Evolutionary conservation across 2,329 filamentous ascomycete species (phyloP).

Genomic region (Shiraia bambusicola): DNA sequence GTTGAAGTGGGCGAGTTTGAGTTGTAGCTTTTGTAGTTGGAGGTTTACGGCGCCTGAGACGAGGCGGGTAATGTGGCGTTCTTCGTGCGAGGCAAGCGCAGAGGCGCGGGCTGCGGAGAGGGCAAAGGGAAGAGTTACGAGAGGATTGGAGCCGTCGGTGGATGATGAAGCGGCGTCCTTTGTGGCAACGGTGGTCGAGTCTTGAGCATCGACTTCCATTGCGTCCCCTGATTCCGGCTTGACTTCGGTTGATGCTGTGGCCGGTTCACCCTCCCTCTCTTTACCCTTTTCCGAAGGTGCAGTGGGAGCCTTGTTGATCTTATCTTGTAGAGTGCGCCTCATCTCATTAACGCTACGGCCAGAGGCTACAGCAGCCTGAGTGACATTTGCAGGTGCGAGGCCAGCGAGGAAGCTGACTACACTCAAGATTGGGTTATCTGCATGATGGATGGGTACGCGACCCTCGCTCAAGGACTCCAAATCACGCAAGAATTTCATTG

Average conservation of each 20-base stretch:
- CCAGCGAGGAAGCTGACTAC: slow-evolving; percentile 93
- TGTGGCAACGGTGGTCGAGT: slow-evolving; percentile 47
- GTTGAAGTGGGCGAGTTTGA: slow-evolving; percentile 94
- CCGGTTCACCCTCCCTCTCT: slow-evolving; percentile 57
- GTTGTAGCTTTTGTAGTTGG: slow-evolving; percentile 90
- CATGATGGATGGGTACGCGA: slow-evolving; percentile 83
- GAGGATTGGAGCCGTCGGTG: slow-evolving; percentile 32
- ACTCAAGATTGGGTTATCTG: slow-evolving; percentile 94
- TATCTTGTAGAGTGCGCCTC: slow-evolving; percentile 74
- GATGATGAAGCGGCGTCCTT: slow-evolving; percentile 14
- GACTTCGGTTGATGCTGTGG: slow-evolving; percentile 50
- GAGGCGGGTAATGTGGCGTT: slow-evolving; percentile 92
- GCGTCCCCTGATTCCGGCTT: slow-evolving; percentile 58
- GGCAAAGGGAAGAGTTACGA: slow-evolving; percentile 80
- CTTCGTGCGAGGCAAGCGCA: slow-evolving; percentile 90
- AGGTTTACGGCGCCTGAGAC: slow-evolving; percentile 91
- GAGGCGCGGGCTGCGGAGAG: slow-evolving; percentile 82
- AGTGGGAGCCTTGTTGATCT: slow-evolving; percentile 64
- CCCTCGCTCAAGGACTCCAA: slow-evolving; percentile 70
- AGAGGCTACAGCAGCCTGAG: slow-evolving; percentile 74
- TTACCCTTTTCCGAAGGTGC: slow-evolving; percentile 56
- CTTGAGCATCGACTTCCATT: slow-evolving; percentile 60
- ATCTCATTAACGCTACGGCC: slow-evolving; percentile 86
- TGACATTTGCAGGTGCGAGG: slow-evolving; percentile 84
- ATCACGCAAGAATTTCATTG: slow-evolving; percentile 41